These are phyloP conservation scores for Oryza brachyantha DNA, from an alignment of 176 grass and related monocot species.

Conservation along the genomic window DNA sequence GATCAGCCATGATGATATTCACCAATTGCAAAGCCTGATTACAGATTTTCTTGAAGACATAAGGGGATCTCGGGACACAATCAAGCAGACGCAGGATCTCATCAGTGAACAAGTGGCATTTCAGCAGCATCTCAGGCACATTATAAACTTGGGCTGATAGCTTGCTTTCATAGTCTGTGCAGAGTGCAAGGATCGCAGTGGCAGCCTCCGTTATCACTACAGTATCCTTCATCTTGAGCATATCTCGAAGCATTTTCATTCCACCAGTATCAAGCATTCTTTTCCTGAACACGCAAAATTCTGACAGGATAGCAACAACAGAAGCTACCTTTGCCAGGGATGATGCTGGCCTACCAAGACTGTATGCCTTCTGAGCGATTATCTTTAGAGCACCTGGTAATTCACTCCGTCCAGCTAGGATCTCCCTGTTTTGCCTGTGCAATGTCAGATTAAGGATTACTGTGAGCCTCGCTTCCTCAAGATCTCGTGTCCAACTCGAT, in stretches of 20 bases:
- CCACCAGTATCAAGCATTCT: constrained; percentile 20
- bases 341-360: background rate
- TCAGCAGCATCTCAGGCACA: constrained; percentile 25
- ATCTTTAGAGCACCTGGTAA: constrained; percentile 32
- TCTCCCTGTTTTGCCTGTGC: constrained; percentile 36
- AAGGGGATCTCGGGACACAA: constrained; percentile 2
- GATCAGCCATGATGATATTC: constrained; percentile 16
- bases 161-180: constrained; percentile 22
- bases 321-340: constrained; percentile 30
- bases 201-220: constrained; percentile 30
- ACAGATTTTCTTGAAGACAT: constrained; percentile 12
- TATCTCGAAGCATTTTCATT: constrained; percentile 32
- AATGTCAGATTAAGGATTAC: constrained; percentile 36
- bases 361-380: background rate
- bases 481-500: constrained; percentile 17
- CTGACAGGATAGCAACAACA: constrained; percentile 29
- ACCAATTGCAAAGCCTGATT: constrained; percentile 23
- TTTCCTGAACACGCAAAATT: constrained; percentile 41
- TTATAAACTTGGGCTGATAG: constrained; percentile 5
- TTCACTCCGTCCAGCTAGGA: constrained; percentile 20
- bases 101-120: constrained; percentile 33
- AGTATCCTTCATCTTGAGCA: constrained; percentile 35
- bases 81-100: constrained; percentile 37
- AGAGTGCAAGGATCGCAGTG: constrained; percentile 34
- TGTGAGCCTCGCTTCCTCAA: constrained; percentile 32